Conservation (phyloP, 2,329 filamentous ascomycete species). For the Monilinia fructicola region DNA sequence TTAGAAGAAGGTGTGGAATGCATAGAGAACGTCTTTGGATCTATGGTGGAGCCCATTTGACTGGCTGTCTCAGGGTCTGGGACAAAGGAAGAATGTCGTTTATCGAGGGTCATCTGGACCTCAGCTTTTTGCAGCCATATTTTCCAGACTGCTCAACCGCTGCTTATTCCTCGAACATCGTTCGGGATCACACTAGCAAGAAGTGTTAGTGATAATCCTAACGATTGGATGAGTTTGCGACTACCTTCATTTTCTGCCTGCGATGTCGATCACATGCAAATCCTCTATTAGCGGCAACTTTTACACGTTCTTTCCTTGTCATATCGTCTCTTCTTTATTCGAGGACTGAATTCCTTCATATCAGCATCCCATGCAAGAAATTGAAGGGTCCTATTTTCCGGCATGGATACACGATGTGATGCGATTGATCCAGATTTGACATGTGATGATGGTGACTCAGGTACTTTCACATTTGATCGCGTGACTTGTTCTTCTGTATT, state of each 20-base stretch:
- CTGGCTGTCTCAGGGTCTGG: constrained; percentile 16
- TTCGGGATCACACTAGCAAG: constrained; percentile 22
- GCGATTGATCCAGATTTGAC: constrained; percentile 5
- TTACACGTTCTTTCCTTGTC: constrained; percentile 27
- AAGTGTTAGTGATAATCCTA: not conserved
- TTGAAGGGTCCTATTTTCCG: constrained; percentile 18
- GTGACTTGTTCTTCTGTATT: constrained; percentile 15
- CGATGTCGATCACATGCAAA: constrained; percentile 30
- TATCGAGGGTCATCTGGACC: not conserved
- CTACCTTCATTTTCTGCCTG: constrained; percentile 29
- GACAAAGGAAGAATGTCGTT: constrained; percentile 19
- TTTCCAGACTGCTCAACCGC: constrained; percentile 17
- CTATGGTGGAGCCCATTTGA: constrained; percentile 1
- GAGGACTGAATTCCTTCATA: constrained; percentile 25
- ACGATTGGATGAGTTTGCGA: not conserved
- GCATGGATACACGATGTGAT: constrained; percentile 16
- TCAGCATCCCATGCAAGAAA: constrained; percentile 26
- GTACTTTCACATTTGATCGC: constrained; percentile 8
- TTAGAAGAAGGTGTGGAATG: constrained; percentile 7
- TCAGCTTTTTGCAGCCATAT: constrained; percentile 18
- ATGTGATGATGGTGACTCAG: constrained; percentile 16
- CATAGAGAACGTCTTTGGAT: constrained; percentile 6
- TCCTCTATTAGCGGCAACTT: constrained; percentile 29
- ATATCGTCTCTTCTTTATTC: constrained; percentile 26
- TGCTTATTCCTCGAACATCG: constrained; percentile 24